These are phyloP conservation scores for Hypocrella siamensis DNA, from an alignment of 2,329 filamentous ascomycete species.

Conservation along the genomic window DNA sequence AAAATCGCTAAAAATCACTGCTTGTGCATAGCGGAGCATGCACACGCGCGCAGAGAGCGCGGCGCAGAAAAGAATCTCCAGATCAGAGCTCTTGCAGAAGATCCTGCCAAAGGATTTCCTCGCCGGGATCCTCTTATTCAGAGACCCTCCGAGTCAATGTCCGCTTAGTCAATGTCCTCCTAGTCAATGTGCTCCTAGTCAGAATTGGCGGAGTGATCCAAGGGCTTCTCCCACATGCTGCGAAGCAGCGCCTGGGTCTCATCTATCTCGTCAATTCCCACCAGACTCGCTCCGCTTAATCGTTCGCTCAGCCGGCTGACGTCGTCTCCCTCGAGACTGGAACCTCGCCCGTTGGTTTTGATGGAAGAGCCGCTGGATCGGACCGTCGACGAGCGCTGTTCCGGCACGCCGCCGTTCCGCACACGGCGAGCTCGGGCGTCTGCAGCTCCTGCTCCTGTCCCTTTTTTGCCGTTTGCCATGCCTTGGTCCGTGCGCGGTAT, in stretches of 20 bases:
- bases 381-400: slow-evolving; percentile 14
- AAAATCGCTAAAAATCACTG: too few relatives aligned
- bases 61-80: too few relatives aligned
- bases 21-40: too few relatives aligned
- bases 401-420: slow-evolving; percentile 24
- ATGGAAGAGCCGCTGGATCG: slow-evolving; percentile 19
- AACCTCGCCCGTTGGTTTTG: slow-evolving; percentile 21
- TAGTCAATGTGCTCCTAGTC: slow-evolving; percentile 6
- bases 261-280: slow-evolving; percentile 33
- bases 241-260: slow-evolving; percentile 35
- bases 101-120: too few relatives aligned
- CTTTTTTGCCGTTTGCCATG: slow-evolving; percentile 20
- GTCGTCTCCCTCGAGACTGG: slow-evolving; percentile 32
- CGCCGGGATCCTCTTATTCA: too few relatives aligned
- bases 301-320: slow-evolving; percentile 22
- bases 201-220: slow-evolving; percentile 38
- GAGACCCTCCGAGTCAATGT: not conserved
- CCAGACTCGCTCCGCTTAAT: slow-evolving; percentile 33
- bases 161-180: not conserved
- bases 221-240: slow-evolving; percentile 46
- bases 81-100: too few relatives aligned
- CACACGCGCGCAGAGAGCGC: too few relatives aligned
- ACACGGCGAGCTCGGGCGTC: slow-evolving; percentile 17
- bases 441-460: slow-evolving; percentile 2
- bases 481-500: slow-evolving; percentile 27